Evolutionary conservation across 2,329 filamentous ascomycete genomes (phyloP), one percentile per base, ranked within the genome.

Genomic region (Fusarium agapanthi): DNA sequence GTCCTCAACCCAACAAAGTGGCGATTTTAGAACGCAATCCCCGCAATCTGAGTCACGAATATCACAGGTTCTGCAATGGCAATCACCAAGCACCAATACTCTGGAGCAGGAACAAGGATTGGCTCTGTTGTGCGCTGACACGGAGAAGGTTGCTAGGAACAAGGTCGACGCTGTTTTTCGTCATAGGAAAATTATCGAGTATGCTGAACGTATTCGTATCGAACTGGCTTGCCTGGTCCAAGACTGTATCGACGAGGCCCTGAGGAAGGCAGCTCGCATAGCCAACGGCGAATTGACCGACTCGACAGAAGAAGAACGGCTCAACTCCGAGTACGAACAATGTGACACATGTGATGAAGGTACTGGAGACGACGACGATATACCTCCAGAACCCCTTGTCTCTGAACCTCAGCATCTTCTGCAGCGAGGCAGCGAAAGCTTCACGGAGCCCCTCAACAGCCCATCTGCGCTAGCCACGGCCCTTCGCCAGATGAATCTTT

Each of bases 41-140:
- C 96, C 96, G 1, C 94, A 98, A 79, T 99, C 97, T 1, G 96
- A 99, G 80, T 96, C 94, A 47, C 91, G 95, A 37, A 97, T 98
- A 75, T 93, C 93, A 4, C 96, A 99, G 81, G 95, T 99, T 11
- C 82, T 97, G 74, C 95, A 98, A 80, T 99, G 97, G 96, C 95
- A 97, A 78, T 97, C 95, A 10, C 96, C 96, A 2, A 95, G 94
- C 76, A 93, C 92, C 55, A 95, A 95, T 77, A 96, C 95, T 0
- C 84, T 97, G 22, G 96, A 99, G 71, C 95, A 98, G 80, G 95
- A 98, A 79, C 93, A 97, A 78, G 96, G 96, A 0, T 85, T 99
- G 30, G 92, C 94, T 41, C 82, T 95, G 32, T 85, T 99, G n/a
- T 97, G 95, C 79, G 89, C 93, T 20, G 96, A 99, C 79, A 98